phyloP scores from a whole-genome alignment of 169 alveolate species.

The Plasmodium billcollinsi region DNA sequence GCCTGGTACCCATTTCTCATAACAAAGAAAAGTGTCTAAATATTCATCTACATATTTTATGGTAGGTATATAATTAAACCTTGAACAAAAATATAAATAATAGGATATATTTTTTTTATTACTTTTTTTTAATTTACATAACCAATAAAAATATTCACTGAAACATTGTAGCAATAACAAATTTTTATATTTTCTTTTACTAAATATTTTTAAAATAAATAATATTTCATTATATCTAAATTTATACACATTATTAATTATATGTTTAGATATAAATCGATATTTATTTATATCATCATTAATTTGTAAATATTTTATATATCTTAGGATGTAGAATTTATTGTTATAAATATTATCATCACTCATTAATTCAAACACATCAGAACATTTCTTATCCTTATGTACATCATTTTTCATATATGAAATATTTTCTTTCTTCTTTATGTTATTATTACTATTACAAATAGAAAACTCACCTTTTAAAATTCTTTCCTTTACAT shows the following conservation, averaged over 20 bases:
- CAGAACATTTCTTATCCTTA: background rate
- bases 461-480: background rate
- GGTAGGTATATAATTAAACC: slow-evolving; percentile 66
- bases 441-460: background rate
- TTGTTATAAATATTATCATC: slow-evolving; percentile 29
- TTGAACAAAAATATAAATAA: slow-evolving; percentile 34
- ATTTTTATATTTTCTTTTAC: slow-evolving; percentile 50
- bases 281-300: slow-evolving; percentile 52
- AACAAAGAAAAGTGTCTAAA: background rate
- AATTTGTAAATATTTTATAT: slow-evolving; percentile 47
- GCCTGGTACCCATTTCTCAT: background rate
- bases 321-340: slow-evolving; percentile 31
- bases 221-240: slow-evolving; percentile 63
- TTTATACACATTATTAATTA: slow-evolving; percentile 25
- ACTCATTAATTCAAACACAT: background rate
- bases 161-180: slow-evolving; percentile 47
- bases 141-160: slow-evolving; percentile 73
- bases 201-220: slow-evolving; percentile 45
- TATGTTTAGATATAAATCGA: slow-evolving; percentile 48
- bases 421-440: background rate
- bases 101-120: slow-evolving; percentile 30
- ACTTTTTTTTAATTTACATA: slow-evolving; percentile 48
- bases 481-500: background rate
- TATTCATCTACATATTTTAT: slow-evolving; percentile 36
- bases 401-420: background rate